phyloP scores from a whole-genome alignment of 2,329 filamentous ascomycete species.

The Phaeoacremonium minimum region DNA sequence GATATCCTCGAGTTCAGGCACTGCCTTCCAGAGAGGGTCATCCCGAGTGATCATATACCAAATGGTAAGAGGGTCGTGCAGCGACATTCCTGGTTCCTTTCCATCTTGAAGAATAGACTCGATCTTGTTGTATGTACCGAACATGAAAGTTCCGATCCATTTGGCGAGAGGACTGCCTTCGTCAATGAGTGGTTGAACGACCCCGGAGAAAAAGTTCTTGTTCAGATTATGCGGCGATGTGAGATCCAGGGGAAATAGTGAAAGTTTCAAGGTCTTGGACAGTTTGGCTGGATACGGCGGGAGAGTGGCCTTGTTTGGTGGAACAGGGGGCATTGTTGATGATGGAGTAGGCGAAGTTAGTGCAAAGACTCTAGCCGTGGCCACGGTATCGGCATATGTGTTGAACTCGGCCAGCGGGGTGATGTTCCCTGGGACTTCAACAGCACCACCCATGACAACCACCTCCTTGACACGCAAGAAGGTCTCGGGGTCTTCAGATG shows the following conservation, averaged over 20 bases:
- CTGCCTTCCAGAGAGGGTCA: conserved; percentile 53
- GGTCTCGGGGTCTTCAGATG: conserved; percentile 80
- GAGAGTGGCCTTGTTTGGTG: conserved; percentile 44
- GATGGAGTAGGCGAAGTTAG: conserved; percentile 69
- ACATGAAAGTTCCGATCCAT: conserved; percentile 70
- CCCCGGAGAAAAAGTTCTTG: conserved; percentile 52
- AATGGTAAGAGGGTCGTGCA: conserved; percentile 75
- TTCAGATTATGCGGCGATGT: conserved; percentile 67
- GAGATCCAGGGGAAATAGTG: conserved; percentile 73
- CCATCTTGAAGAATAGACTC: conserved; percentile 55
- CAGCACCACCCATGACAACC: conserved; percentile 89
- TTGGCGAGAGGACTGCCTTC: conserved; percentile 67
- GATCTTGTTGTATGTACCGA: conserved; percentile 67
- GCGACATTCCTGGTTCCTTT: conserved; percentile 54
- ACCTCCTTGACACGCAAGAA: conserved; percentile 88
- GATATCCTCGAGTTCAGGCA: conserved; percentile 69
- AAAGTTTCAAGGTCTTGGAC: conserved; percentile 60
- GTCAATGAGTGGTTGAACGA: conserved; percentile 49
- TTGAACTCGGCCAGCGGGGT: conserved; percentile 92
- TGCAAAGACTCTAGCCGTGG: conserved; percentile 72
- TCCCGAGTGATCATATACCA: conserved; percentile 70
- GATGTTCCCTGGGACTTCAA: conserved; percentile 77
- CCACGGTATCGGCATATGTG: conserved; percentile 80
- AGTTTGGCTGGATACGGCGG: conserved; percentile 61
- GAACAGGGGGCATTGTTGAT: conserved; percentile 74